Evolutionary conservation across 2,329 filamentous ascomycete genomes (phyloP), one percentile per base, ranked within the genome.

Genomic region (Trichoderma semiorbis): DNA sequence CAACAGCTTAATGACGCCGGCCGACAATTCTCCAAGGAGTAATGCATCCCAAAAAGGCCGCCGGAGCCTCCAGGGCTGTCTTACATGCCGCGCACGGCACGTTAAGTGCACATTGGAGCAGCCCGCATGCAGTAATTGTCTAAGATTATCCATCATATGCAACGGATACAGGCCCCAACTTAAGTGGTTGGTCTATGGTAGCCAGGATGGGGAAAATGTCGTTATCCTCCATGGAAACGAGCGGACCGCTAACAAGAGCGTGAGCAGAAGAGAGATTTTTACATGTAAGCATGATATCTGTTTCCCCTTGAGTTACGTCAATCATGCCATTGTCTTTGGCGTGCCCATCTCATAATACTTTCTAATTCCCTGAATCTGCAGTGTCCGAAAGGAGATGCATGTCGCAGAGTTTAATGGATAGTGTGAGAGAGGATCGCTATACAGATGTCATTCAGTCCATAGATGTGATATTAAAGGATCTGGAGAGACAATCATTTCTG

Each of bases 311-410:
- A 50, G 21, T 7, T 21, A 24, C 11, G 11, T 12, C 43, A 21
- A 53, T 3, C 47, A 24, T 14, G 11, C 5, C 6, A 14, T 53
- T 53, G 47, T 0, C 0, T 24, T 3, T 0, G 2, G 3, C 21
- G n/a, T 24, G 5, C 21, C 3, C 7, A 53, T 7, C 47, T 24
- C 18, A 21, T 7, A 21, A 24, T 7, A 21, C 11, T 7, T 3
- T 24, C 47, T 53, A 24, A 53, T 53, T 12, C 11, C 3, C 3
- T 24, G 11, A 14, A 53, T 53, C 0, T 7, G n/a, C 11, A 53
- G 47, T 53, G 21, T 24, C 47, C 10, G 47, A 53, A 53, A 53
- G 47, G 47, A 53, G 21, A 53, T 24, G 47, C 21, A 53, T 24
- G 47, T 53, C 47, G 47, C 47, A 53, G 47, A 53, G 47, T 24